Percentiles rank a stretch among this genome's conserved stretches.
These are phyloP conservation scores for Myxozyma nipponensis DNA, from an alignment of 805 yeast species.

Conservation along the genomic window DNA sequence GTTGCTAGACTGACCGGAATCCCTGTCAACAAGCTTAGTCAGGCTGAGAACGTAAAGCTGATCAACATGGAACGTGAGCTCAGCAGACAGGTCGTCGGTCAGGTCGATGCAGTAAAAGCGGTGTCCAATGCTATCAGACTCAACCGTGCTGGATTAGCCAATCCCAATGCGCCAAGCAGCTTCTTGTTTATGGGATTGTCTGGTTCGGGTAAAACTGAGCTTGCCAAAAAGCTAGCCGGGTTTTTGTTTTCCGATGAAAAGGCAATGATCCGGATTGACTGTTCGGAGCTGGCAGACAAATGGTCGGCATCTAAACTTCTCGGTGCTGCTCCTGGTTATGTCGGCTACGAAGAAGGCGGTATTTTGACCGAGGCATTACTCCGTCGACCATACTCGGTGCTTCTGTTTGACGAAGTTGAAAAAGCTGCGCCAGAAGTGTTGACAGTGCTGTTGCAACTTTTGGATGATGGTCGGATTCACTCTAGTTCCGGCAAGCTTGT, in stretches of 20 bases:
- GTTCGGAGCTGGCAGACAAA: slow-evolving; percentile 93
- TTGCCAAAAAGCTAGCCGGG: slow-evolving; percentile 95
- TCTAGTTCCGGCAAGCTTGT: slow-evolving; percentile 91
- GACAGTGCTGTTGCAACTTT: slow-evolving; percentile 83
- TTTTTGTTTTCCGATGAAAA: slow-evolving; percentile 93
- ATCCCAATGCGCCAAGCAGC: slow-evolving; percentile 88
- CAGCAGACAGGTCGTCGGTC: slow-evolving; percentile 85
- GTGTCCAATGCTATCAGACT: slow-evolving; percentile 93
- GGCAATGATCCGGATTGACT: slow-evolving; percentile 96
- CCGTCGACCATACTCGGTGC: slow-evolving; percentile 92
- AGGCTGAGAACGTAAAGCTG: slow-evolving; percentile 89
- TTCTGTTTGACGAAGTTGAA: slow-evolving; percentile 94
- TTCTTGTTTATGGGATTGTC: slow-evolving; percentile 92
- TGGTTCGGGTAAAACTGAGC: slow-evolving; percentile 97
- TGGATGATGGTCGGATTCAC: slow-evolving; percentile 95
- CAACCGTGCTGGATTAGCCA: slow-evolving; percentile 89
- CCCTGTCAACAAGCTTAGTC: slow-evolving; percentile 90
- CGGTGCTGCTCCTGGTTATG: slow-evolving; percentile 97
- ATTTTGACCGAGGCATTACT: slow-evolving; percentile 86
- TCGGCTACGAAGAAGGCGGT: slow-evolving; percentile 98
- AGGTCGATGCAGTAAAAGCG: slow-evolving; percentile 90
- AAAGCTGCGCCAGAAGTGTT: slow-evolving; percentile 98
- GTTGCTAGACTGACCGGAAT: slow-evolving; percentile 96
- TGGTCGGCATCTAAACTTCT: slow-evolving; percentile 91
- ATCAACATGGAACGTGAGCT: slow-evolving; percentile 91